Evolutionary conservation across 441 rosid genomes (phyloP).

Genomic region (Flueggea neowawraea): DNA sequence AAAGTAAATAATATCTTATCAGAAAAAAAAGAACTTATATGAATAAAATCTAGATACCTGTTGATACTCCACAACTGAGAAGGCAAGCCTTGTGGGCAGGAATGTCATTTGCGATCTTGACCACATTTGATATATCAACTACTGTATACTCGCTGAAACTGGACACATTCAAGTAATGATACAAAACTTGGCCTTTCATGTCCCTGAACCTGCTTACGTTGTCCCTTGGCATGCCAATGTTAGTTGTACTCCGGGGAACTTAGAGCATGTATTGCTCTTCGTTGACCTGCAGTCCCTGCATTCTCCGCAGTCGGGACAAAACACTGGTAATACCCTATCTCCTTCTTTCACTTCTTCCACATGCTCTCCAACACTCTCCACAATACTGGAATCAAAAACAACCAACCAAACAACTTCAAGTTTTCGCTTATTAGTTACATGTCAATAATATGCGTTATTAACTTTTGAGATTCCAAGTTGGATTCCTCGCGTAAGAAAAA

Average conservation of each 20-base stretch:
- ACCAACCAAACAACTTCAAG: background rate
- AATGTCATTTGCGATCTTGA: slow-evolving; percentile 38
- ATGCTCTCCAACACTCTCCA: slow-evolving; percentile 72
- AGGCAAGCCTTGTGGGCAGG: slow-evolving; percentile 56
- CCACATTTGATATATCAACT: slow-evolving; percentile 52
- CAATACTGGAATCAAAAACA: slow-evolving; percentile 31
- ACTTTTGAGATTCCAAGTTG: background rate
- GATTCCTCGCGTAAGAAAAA: too few species aligned
- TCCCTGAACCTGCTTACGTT: slow-evolving; percentile 52
- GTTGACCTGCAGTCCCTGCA: slow-evolving; percentile 51
- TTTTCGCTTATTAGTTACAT: too few species aligned
- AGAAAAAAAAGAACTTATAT: too few species aligned
- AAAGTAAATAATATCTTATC: too few species aligned
- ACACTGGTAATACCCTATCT: slow-evolving; percentile 59
- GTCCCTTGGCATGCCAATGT: slow-evolving; percentile 39
- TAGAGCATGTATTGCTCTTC: slow-evolving; percentile 47
- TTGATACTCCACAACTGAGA: slow-evolving; percentile 62
- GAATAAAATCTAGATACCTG: slow-evolving; percentile 25
- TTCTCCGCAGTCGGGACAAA: slow-evolving; percentile 42
- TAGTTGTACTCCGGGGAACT: background rate
- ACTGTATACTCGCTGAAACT: slow-evolving; percentile 70
- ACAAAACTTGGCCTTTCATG: slow-evolving; percentile 42
- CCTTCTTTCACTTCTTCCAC: slow-evolving; percentile 53
- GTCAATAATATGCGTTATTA: background rate
- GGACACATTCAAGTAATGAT: slow-evolving; percentile 55